A percentile compares a stretch with the other conserved stretches of the same genome.
Conservation (phyloP, 495 filamentous ascomycete genomes). For the Bryoglossum gracile region DNA sequence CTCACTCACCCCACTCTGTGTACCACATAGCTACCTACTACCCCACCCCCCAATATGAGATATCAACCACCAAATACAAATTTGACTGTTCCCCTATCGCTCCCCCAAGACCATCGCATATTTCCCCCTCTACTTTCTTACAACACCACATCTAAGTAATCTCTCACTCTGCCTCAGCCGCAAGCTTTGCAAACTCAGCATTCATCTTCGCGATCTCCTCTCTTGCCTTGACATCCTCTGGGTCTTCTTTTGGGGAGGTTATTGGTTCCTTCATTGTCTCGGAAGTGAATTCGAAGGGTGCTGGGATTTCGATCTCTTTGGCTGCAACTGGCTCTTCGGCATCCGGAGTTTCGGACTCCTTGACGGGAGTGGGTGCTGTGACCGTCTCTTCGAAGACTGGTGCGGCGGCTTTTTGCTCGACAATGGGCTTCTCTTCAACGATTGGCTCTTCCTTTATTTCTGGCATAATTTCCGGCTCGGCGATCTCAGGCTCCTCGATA, state of each 20-base stretch:
- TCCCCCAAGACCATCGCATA: too few species aligned
- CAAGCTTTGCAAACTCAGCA: conserved; percentile 16
- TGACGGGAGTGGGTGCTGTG: not conserved
- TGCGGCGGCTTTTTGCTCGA: not conserved
- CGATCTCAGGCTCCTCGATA: not conserved
- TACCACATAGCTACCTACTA: too few species aligned
- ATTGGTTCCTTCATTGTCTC: not conserved
- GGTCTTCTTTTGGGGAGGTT: conserved; percentile 9
- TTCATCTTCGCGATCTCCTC: conserved; percentile 22
- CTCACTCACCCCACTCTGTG: too few species aligned
- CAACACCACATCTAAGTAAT: too few species aligned
- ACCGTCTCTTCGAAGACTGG: not conserved
- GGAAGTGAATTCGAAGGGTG: too few species aligned
- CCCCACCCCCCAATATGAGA: too few species aligned
- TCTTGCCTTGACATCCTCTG: conserved; percentile 19
- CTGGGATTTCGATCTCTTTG: too few species aligned
- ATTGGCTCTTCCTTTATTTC: conserved; percentile 4
- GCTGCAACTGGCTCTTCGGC: too few species aligned
- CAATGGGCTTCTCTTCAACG: not conserved
- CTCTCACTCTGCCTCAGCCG: conserved; percentile 6
- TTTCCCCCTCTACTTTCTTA: too few species aligned
- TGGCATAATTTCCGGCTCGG: not conserved
- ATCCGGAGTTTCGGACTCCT: not conserved
- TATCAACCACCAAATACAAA: too few species aligned
- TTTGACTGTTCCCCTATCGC: too few species aligned